These are phyloP conservation scores for Xylaria multiplex DNA, from an alignment of 2,329 filamentous ascomycete species.

Conservation along the genomic window DNA sequence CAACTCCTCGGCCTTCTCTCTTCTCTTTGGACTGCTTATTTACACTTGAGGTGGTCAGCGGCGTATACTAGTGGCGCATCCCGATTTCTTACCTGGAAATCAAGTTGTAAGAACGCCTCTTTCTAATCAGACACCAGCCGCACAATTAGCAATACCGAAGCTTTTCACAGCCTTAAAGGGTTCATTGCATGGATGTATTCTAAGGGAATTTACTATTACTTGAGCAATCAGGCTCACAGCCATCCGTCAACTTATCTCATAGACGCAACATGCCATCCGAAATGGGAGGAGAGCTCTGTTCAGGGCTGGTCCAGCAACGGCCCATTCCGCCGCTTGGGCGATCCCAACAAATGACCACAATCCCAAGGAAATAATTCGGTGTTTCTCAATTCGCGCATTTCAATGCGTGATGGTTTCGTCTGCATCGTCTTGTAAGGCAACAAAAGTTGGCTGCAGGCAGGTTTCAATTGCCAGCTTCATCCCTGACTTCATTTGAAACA, in stretches of 20 bases:
- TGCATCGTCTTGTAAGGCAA: neutral
- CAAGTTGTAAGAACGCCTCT: no score
- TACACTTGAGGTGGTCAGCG: neutral
- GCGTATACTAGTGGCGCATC: neutral
- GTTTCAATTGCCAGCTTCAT: conserved; percentile 4
- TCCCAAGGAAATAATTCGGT: no score
- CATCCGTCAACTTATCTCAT: no score
- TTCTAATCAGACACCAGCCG: neutral
- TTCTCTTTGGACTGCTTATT: no score
- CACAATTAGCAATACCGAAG: neutral
- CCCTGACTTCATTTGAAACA: conserved; percentile 4
- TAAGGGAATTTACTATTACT: no score
- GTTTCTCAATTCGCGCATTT: neutral
- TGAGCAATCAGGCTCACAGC: no score
- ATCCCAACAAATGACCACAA: no score
- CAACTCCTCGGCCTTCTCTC: no score
- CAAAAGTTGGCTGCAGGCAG: neutral
- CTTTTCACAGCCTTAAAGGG: neutral
- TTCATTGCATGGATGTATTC: neutral
- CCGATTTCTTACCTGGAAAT: neutral
- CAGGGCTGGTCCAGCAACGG: no score
- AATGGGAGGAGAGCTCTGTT: no score
- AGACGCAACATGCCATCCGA: no score
- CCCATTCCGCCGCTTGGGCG: no score
- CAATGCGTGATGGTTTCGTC: neutral